phyloP scores from a whole-genome alignment of 2,329 filamentous ascomycete genomes.

The Plenodomus lindquistii region DNA sequence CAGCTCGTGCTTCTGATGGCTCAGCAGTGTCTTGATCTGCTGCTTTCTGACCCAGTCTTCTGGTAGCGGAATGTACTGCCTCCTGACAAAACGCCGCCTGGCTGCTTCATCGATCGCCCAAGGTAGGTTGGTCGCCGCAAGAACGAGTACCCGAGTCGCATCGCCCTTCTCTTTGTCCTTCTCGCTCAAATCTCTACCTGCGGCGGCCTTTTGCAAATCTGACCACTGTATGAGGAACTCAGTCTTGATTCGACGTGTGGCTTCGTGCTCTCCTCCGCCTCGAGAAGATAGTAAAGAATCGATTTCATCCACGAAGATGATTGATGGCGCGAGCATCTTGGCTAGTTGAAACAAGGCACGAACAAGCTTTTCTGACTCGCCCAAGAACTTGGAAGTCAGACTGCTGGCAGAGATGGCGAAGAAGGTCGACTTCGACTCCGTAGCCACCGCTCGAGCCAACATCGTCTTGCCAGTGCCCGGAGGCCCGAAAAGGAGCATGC shows the following conservation, averaged over 20 bases:
- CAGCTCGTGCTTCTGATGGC: slow-evolving; percentile 84
- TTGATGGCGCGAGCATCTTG: slow-evolving; percentile 85
- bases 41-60: slow-evolving; percentile 78
- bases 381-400: slow-evolving; percentile 92
- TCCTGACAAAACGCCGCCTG: slow-evolving; percentile 82
- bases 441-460: slow-evolving; percentile 91
- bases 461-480: slow-evolving; percentile 99
- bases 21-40: slow-evolving; percentile 78
- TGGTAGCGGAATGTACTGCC: slow-evolving; percentile 94
- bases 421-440: slow-evolving; percentile 91
- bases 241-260: slow-evolving; percentile 91
- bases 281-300: slow-evolving; percentile 88
- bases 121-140: slow-evolving; percentile 93
- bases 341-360: slow-evolving; percentile 89
- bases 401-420: slow-evolving; percentile 96
- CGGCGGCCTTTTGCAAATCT: slow-evolving; percentile 87
- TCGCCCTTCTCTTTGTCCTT: slow-evolving; percentile 75
- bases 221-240: slow-evolving; percentile 99
- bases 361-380: slow-evolving; percentile 95
- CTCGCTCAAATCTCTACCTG: slow-evolving; percentile 72
- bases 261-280: slow-evolving; percentile 87
- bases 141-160: slow-evolving; percentile 83
- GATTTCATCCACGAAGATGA: slow-evolving; percentile 98
- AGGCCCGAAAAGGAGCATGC: slow-evolving; percentile 94
- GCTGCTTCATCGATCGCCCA: slow-evolving; percentile 99